These are phyloP conservation scores for Camelina laxa DNA, from an alignment of 345 rosid genomes.

Conservation along the genomic window DNA sequence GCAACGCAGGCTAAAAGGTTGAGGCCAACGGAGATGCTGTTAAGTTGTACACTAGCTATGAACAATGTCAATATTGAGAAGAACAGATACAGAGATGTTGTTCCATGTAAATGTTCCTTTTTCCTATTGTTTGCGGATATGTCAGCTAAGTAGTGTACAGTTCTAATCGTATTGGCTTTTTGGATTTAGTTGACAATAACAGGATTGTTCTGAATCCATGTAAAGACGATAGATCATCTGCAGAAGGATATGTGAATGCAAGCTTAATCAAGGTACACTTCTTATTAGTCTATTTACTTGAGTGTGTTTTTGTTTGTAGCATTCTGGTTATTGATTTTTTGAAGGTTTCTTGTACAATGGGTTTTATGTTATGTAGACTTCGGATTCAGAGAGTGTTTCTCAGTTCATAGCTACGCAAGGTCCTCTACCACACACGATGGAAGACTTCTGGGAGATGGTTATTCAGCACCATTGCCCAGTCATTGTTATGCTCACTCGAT, in stretches of 20 bases:
- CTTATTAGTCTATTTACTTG: not conserved
- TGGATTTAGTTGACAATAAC: constrained; percentile 65
- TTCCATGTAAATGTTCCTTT: constrained; percentile 62
- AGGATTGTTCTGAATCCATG: constrained; percentile 73
- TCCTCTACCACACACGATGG: constrained; percentile 71
- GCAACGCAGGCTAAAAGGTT: constrained; percentile 57
- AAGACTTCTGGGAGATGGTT: constrained; percentile 98
- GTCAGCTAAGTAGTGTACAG: not conserved
- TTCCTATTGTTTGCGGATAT: not conserved
- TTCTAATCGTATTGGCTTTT: constrained; percentile 1
- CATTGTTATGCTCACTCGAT: constrained; percentile 86
- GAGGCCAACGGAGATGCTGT: constrained; percentile 53
- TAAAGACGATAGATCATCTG: constrained; percentile 66
- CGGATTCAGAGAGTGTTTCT: constrained; percentile 63
- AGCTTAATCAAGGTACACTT: constrained; percentile 68
- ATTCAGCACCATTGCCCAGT: constrained; percentile 76
- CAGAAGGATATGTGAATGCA: constrained; percentile 83
- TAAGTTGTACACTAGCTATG: constrained; percentile 61
- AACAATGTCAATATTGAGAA: constrained; percentile 62
- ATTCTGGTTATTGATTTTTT: not conserved
- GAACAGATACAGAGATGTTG: constrained; percentile 70
- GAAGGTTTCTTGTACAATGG: not conserved
- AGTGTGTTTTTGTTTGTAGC: not conserved
- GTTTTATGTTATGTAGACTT: constrained; percentile 56
- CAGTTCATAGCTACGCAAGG: constrained; percentile 93